Percentiles rank a stretch among this genome's conserved stretches.
These are phyloP conservation scores for Paecilomyces variotii DNA, from an alignment of 2,329 filamentous ascomycete species.

Conservation along the genomic window DNA sequence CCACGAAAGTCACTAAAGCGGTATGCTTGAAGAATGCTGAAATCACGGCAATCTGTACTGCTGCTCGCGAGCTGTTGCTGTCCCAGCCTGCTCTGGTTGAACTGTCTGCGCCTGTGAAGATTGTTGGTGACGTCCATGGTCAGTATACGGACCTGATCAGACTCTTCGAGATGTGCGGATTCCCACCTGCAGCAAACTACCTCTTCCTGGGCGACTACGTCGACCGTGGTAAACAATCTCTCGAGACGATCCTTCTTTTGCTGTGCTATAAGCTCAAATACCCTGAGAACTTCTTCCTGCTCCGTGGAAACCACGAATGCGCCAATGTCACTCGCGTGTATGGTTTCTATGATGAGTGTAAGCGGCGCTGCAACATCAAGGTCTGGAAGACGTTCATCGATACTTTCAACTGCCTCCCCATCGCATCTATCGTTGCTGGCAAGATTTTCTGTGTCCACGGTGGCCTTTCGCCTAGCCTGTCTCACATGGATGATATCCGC, in stretches of 20 bases:
- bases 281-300: conserved; percentile 92
- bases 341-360: conserved; percentile 98
- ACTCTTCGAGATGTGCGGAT: conserved; percentile 98
- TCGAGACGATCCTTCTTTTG: conserved; percentile 87
- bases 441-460: conserved; percentile 99
- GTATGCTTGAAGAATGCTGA: conserved; percentile 97
- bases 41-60: conserved; percentile 86
- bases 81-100: conserved; percentile 89
- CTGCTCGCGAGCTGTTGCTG: conserved; percentile 79
- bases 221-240: conserved; percentile 88
- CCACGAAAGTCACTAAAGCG: conserved; percentile 94
- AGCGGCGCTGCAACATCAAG: conserved; percentile 91
- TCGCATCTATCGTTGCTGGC: conserved; percentile 90
- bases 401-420: conserved; percentile 90
- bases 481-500: conserved; percentile 97
- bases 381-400: conserved; percentile 98
- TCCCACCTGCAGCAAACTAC: conserved; percentile 85
- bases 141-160: conserved; percentile 94
- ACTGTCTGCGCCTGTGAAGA: conserved; percentile 90
- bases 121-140: conserved; percentile 93
- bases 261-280: conserved; percentile 97
- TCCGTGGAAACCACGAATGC: conserved; percentile 93
- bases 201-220: conserved; percentile 95
- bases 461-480: conserved; percentile 81
- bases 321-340: conserved; percentile 94